Percentiles rank a stretch among this genome's conserved stretches.
Evolutionary conservation across 352 stramenopile species (phyloP).

Genomic region (Globisporangium paddicum): DNA sequence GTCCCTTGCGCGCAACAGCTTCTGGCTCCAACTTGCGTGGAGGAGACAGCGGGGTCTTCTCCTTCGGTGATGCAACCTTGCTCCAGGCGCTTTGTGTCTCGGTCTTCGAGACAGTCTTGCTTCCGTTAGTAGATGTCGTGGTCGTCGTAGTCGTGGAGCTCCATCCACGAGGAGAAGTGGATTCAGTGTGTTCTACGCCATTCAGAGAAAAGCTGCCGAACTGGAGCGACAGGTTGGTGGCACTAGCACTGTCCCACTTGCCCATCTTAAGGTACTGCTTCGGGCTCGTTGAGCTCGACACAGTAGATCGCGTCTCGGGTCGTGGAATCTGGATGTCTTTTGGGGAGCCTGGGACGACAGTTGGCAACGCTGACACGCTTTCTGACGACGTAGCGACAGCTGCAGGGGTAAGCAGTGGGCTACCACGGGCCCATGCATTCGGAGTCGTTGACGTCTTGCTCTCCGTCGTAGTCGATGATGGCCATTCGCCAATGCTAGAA

Average conservation of each 20-base stretch:
- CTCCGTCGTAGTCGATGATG: constrained; percentile 37
- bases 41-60: constrained; percentile 54
- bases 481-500: constrained; percentile 59
- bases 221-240: constrained; percentile 75
- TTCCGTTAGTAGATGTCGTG: constrained; percentile 31
- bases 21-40: constrained; percentile 32
- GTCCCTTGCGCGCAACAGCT: constrained; percentile 15
- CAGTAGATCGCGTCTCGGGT: constrained; percentile 26
- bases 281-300: constrained; percentile 30
- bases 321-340: constrained; percentile 59
- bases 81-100: constrained; percentile 60
- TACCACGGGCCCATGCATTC: constrained; percentile 64
- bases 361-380: constrained; percentile 33
- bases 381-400: constrained; percentile 20
- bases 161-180: constrained; percentile 63
- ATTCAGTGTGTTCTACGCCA: constrained; percentile 47
- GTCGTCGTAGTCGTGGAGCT: constrained; percentile 40
- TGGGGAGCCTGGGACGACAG: constrained; percentile 49
- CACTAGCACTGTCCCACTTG: constrained; percentile 69
- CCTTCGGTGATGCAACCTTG: constrained; percentile 55
- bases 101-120: constrained; percentile 36
- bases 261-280: constrained; percentile 84
- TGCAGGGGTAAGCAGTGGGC: constrained; percentile 41
- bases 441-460: constrained; percentile 46
- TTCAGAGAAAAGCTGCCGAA: constrained; percentile 87